Base-by-base conservation (phyloP, 192 early-diverging fungal species). In the Umbelopsis vinacea region DNA sequence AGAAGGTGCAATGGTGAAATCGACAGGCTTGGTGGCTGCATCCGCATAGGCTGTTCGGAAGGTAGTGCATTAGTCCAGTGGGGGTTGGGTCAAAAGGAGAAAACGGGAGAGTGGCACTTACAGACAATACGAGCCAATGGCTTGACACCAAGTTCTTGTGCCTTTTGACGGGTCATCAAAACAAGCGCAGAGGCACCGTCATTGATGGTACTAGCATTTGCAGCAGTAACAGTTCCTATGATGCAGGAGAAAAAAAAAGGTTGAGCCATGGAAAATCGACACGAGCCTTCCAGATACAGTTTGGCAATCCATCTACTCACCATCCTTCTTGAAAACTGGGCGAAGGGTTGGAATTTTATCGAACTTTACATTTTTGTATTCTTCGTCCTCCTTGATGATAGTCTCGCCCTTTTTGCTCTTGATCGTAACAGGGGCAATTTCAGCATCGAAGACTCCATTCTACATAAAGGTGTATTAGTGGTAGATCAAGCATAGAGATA, bases 1-100 rank as follows among this genome's bases (percentile, higher is more conserved):
- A 35, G 93, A 87, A 23, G 97, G 97, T 5, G 97, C 97, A 78
- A 97, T 95, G 43, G 96, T 92, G 86, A 99, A 99, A 75, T 96
- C 94, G 66, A 94, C 91, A 33, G 97, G 97, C 24, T 83, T 81
- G 47, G 87, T 89, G 46, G 96, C 94, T 4, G 97, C 97, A 81
- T 99, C 97, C 33, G 91, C 97, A 67, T 89, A 96, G 23, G 91
- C 76, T 78, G 70, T 9, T 4, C 17, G 11, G 47, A 53, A 26
- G 22, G 33, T 60, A 24, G 33, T 43, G 29, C 37, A 55, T 52
- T 37, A 24, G 21, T 46, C 22, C 21, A 26, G 47, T 33, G 10
- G 6, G 19, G 57, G 29, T 35, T 17, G 19, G 8, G 35, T 57
- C 40, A 4, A 45, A 6, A 60, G 22, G 40, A 22, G 53, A 21